Percentiles rank a stretch among this genome's conserved stretches.
Conservation (phyloP, 2,329 filamentous ascomycete genomes). For the Dactylellina cionopaga region DNA sequence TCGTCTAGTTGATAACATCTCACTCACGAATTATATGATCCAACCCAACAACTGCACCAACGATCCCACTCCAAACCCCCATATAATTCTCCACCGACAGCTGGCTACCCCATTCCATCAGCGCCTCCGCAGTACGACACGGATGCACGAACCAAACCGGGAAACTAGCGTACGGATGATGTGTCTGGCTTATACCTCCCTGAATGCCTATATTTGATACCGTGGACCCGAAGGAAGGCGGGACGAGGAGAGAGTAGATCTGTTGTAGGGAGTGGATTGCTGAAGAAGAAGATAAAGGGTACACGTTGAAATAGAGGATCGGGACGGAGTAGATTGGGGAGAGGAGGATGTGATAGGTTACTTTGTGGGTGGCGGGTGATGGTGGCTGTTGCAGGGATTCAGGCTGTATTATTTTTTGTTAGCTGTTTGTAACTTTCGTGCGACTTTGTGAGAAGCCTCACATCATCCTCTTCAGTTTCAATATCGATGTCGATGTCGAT, state of each 20-base stretch:
- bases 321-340: conserved; percentile 54
- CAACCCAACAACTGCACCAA: conserved; percentile 82
- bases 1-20: not conserved
- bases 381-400: conserved; percentile 2
- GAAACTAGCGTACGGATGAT: conserved; percentile 81
- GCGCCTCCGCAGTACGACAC: conserved; percentile 84
- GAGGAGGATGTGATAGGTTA: conserved; percentile 52
- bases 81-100: conserved; percentile 74
- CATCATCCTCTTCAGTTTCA: conserved; percentile 36
- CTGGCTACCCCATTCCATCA: conserved; percentile 67
- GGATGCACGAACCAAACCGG: conserved; percentile 93
- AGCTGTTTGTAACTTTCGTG: not conserved
- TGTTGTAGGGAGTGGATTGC: conserved; percentile 10
- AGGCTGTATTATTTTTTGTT: conserved; percentile 19
- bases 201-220: conserved; percentile 16
- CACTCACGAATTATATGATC: conserved; percentile 64
- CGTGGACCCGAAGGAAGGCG: conserved; percentile 14
- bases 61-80: conserved; percentile 86
- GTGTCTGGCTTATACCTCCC: conserved; percentile 60
- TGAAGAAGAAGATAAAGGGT: not conserved
- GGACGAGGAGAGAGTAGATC: conserved; percentile 51
- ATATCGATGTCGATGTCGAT: conserved; percentile 9
- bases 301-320: conserved; percentile 53
- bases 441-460: not conserved
- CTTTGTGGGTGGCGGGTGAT: not conserved